Base-by-base conservation (phyloP, 495 filamentous ascomycete genomes). In the Pyrenopolyporus hunteri region DNA sequence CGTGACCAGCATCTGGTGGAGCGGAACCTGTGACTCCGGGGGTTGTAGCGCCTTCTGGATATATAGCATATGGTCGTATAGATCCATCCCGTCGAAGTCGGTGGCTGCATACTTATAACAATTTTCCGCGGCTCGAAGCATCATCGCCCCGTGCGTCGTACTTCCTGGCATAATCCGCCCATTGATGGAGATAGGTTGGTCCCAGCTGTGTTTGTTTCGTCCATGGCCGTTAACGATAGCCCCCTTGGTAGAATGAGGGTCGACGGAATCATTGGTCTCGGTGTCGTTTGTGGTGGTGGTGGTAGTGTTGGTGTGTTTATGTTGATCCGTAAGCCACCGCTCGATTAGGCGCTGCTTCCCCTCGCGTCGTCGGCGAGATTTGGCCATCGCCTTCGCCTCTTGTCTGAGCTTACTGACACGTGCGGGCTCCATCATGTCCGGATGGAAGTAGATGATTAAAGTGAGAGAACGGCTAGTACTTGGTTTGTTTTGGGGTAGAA, bases 51-150 rank as follows among this genome's bases (percentile, higher is more conserved):
- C 16, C 1, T 40, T 3, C 11, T 51, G 45, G 37, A 60, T 57
- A 11, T 56, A 23, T 9, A 19, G 6, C 1, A 65, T 17, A 20
- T 65, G 62, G 0, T 52, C 44, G 6, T 29, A 50, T 1, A 65
- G 8, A 11, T 7, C 16, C 62, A 65, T 60, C 14, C 13, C 46
- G 37, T 60, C 62, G 25, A 65, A 57, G 5, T 56, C 44, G 4
- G 11, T 2, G 10, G 8, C 9, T 1, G 56, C 44, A 8, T 45
- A 1, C 9, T 25, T n/a, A 43, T 50, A 50, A 32, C 36, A 17
- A 4, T 42, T 6, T n/a, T 47, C 16, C 0, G 50, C 50, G 4
- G 28, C 17, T 5, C 13, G 10, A 5, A 65, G 37, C 56, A 65
- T 65, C 8, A 22, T 55, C 4, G 25, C 9, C 2, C 59, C 23